Evolutionary conservation across 805 yeast species (phyloP).

Genomic region (Yamadazyma paraphyllophila): DNA sequence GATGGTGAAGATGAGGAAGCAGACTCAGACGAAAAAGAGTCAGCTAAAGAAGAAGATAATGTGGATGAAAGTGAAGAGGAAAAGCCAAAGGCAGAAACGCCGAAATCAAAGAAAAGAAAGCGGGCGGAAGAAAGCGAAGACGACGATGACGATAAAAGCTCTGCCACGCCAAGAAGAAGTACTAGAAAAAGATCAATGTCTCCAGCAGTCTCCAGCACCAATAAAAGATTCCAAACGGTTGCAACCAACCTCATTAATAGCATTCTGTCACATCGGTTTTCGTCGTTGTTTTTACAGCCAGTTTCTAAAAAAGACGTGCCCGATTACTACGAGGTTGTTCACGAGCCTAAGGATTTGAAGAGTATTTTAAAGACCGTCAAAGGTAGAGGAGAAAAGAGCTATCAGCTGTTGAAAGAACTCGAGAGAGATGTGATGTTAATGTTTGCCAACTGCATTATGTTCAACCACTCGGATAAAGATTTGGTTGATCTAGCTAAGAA

Average conservation of each 20-base stretch:
- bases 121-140: slow-evolving; percentile 8
- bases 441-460: slow-evolving; percentile 86
- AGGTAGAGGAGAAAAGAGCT: slow-evolving; percentile 34
- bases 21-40: slow-evolving; percentile 10
- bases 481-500: slow-evolving; percentile 60
- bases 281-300: slow-evolving; percentile 71
- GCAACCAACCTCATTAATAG: slow-evolving; percentile 62
- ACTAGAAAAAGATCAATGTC: slow-evolving; percentile 17
- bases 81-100: not conserved
- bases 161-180: slow-evolving; percentile 10
- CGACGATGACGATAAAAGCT: slow-evolving; percentile 5
- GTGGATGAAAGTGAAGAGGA: slow-evolving; percentile 8
- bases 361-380: slow-evolving; percentile 57
- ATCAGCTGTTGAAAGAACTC: slow-evolving; percentile 57
- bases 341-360: slow-evolving; percentile 67
- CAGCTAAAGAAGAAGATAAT: slow-evolving; percentile 9
- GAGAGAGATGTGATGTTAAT: slow-evolving; percentile 69
- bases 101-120: not conserved
- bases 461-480: slow-evolving; percentile 64
- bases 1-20: slow-evolving; percentile 14
- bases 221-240: slow-evolving; percentile 57
- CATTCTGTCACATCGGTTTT: slow-evolving; percentile 66
- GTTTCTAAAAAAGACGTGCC: slow-evolving; percentile 69
- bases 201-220: slow-evolving; percentile 25
- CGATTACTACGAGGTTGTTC: slow-evolving; percentile 59